Evolutionary conservation across 305 asterid genomes (phyloP), one percentile per base, ranked within the genome.

Genomic region (Solanum hybrid): DNA sequence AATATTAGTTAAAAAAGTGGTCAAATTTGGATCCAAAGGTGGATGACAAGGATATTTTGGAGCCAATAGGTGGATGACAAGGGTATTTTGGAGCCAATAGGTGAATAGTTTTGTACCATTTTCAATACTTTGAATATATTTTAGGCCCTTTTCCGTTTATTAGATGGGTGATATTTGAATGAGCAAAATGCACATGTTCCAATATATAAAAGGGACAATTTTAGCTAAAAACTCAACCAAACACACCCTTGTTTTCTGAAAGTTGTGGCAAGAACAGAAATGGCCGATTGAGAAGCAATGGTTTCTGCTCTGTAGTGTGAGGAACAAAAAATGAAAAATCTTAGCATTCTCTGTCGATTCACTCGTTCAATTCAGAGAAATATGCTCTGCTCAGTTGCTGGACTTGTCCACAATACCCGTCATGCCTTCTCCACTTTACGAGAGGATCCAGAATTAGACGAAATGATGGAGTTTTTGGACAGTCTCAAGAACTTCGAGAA

Each of bases 401-500:
- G 84, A 51, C 0, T 89, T 86, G 89, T 90, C 89, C 77, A 33
- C 27, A 36, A 76, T 73, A 86, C 87, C 3, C 79, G 22, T 89
- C 94, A 93, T 57, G n/a, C 88, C 27, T 90, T 95, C 37, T 91
- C 93, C 17, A 90, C 94, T 12, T 51, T 91, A n/a, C 75, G 92
- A 27, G 98, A 93, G 83, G 93, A 89, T 73, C 91, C 90, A 39
- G 93, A 93, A 73, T 90, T 96, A 90, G 91, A 92, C 89, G 98
- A 93, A 73, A 92, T 96, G 88, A 84, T 92, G 85, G 93, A 95
- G 70, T 97, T 93, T 93, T 89, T 97, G 93, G 94, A 96, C 76
- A 94, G 91, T 13, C 98, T 97, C 79, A 96, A 95, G 17, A 96
- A 97, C 91, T 96, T 95, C 92, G 98, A 97, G 91, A 96, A 96